Percentiles rank a stretch among this genome's conserved stretches.
Evolutionary conservation across 179 eudicot species (phyloP).

Genomic region (Kewa caespitosa): DNA sequence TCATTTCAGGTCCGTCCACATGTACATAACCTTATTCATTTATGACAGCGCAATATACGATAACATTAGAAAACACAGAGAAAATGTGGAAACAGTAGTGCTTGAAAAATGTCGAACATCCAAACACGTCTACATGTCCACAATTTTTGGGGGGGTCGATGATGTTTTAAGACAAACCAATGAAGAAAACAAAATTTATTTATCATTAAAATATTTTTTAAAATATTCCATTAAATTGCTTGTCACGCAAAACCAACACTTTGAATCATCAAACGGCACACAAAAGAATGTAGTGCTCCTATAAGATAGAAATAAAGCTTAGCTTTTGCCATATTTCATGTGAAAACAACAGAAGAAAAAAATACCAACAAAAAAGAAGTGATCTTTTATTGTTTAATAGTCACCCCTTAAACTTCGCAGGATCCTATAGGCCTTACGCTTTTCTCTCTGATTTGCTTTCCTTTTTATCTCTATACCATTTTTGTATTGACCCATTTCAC

Average conservation of each 20-base stretch:
- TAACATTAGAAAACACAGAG: too few species aligned
- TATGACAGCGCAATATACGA: too few species aligned
- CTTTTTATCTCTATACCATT: constrained; percentile 23
- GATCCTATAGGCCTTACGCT: constrained; percentile 35
- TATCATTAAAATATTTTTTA: background rate
- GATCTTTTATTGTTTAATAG: too few species aligned
- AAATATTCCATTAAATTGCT: background rate
- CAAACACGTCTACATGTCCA: constrained; percentile 31
- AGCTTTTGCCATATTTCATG: constrained; percentile 10
- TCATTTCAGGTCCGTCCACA: too few species aligned
- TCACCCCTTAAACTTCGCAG: constrained; percentile 21
- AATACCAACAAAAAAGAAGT: background rate
- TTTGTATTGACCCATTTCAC: background rate
- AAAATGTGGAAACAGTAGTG: too few species aligned
- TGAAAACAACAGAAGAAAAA: constrained; percentile 22
- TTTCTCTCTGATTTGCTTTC: constrained; percentile 30
- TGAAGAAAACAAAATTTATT: background rate
- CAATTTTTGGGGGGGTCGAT: background rate
- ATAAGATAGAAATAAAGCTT: too few species aligned
- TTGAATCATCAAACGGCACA: background rate
- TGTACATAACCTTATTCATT: too few species aligned
- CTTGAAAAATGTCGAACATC: constrained; percentile 26
- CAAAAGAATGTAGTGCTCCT: too few species aligned
- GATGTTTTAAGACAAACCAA: background rate
- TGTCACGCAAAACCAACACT: background rate